Conservation (phyloP, 225 moss, liverwort and hornwort genomes). For the Neckera pumila region DNA sequence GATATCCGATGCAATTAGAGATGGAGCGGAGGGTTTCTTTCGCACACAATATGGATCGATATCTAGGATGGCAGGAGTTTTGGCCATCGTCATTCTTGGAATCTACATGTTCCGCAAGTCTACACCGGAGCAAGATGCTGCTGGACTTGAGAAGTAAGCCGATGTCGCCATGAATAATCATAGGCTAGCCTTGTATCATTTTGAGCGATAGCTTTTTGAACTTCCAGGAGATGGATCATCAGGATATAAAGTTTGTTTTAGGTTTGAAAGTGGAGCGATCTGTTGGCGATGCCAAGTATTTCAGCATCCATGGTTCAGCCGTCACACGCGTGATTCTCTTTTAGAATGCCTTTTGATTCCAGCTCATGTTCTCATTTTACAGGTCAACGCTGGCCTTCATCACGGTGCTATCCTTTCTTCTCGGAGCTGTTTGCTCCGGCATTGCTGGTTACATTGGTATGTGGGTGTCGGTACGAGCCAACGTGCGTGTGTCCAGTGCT, state of each 20-base stretch:
- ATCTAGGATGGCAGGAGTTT: slow-evolving; percentile 89
- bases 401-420: slow-evolving; percentile 81
- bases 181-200: background rate
- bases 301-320: background rate
- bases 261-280: background rate
- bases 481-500: slow-evolving; percentile 93
- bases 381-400: slow-evolving; percentile 81
- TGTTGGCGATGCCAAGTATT: background rate
- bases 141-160: slow-evolving; percentile 77
- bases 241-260: background rate
- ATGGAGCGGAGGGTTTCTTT: slow-evolving; percentile 98
- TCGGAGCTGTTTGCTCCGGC: slow-evolving; percentile 93
- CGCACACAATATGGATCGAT: slow-evolving; percentile 94
- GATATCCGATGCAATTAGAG: slow-evolving; percentile 98
- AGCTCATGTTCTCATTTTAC: background rate
- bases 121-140: slow-evolving; percentile 87
- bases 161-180: background rate
- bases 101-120: slow-evolving; percentile 83
- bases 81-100: slow-evolving; percentile 67
- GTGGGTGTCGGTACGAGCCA: slow-evolving; percentile 99
- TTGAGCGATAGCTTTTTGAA: background rate
- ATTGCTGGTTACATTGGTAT: slow-evolving; percentile 94
- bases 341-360: background rate
- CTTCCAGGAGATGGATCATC: background rate
- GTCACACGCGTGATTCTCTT: background rate